Percentiles rank a stretch among this genome's conserved stretches.
Evolutionary conservation across 1,139 yeast genomes (phyloP).

Genomic region (Candida sp.): DNA sequence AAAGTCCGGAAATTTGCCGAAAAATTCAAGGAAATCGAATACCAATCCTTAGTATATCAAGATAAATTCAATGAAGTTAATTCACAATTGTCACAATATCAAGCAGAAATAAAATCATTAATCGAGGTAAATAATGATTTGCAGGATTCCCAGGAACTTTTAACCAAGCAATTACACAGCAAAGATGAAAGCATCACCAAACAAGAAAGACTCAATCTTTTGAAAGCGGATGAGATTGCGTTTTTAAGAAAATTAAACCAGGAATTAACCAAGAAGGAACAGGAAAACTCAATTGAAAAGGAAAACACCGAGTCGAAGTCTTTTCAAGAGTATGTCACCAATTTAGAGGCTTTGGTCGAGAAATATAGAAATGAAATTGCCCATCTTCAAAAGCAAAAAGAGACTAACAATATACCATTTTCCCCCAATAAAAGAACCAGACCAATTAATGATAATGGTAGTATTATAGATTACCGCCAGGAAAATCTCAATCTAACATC

Average conservation of each 20-base stretch:
- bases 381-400: conserved; percentile 29
- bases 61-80: conserved; percentile 32
- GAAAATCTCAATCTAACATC: conserved; percentile 41
- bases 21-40: conserved; percentile 32
- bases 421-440: conserved; percentile 25
- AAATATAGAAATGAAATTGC: conserved; percentile 56
- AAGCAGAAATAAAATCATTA: conserved; percentile 6
- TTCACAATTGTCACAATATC: conserved; percentile 13
- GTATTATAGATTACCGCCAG: conserved; percentile 29
- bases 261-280: conserved; percentile 24
- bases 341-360: conserved; percentile 51
- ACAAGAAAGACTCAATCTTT: conserved; percentile 49
- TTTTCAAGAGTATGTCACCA: conserved; percentile 31
- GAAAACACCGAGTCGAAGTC: conserved; percentile 11
- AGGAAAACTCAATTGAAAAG: too few relatives aligned
- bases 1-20: conserved; percentile 27
- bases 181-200: conserved; percentile 34
- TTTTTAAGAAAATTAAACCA: conserved; percentile 47
- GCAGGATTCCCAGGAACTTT: conserved; percentile 12
- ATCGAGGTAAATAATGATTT: conserved; percentile 9
- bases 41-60: conserved; percentile 34
- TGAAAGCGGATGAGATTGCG: conserved; percentile 59
- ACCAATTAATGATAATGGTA: conserved; percentile 16
- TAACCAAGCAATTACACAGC: conserved; percentile 21
- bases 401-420: conserved; percentile 10